Evolutionary conservation across 768 basidiomycete genomes (phyloP).

Genomic region (Suillus luteus): DNA sequence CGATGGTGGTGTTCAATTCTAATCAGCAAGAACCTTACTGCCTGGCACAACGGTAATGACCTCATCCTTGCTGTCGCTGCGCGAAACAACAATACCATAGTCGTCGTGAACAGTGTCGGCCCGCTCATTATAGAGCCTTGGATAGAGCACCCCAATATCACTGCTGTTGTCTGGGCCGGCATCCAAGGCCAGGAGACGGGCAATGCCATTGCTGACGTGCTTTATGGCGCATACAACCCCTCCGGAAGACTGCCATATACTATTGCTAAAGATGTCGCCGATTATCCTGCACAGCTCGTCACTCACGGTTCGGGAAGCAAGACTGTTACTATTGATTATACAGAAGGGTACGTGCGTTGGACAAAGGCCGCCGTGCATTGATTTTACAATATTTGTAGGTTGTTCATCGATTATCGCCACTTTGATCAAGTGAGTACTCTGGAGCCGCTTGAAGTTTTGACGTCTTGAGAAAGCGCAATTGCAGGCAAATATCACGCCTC

Average conservation of each 20-base stretch:
- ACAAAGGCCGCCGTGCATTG: slow-evolving; percentile 1
- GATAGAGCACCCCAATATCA: slow-evolving; percentile 74
- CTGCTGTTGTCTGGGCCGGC: slow-evolving; percentile 74
- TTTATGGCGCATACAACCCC: slow-evolving; percentile 71
- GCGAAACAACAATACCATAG: slow-evolving; percentile 45
- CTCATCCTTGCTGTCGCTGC: slow-evolving; percentile 70
- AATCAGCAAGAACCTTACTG: slow-evolving; percentile 62
- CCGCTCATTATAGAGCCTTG: slow-evolving; percentile 64
- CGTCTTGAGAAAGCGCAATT: slow-evolving; percentile 24
- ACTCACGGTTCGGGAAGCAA: slow-evolving; percentile 37
- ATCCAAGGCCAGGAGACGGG: slow-evolving; percentile 70
- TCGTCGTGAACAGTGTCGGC: slow-evolving; percentile 48
- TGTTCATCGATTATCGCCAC: slow-evolving; percentile 67
- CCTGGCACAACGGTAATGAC: slow-evolving; percentile 73
- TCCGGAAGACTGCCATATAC: slow-evolving; percentile 74
- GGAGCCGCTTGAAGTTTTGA: not conserved
- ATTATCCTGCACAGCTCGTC: slow-evolving; percentile 58
- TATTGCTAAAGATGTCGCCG: slow-evolving; percentile 58
- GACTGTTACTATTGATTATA: slow-evolving; percentile 57
- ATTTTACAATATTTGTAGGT: slow-evolving; percentile 25
- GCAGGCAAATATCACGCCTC: slow-evolving; percentile 64
- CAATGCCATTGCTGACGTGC: slow-evolving; percentile 67
- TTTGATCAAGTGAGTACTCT: slow-evolving; percentile 54
- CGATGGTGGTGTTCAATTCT: not conserved
- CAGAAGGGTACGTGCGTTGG: slow-evolving; percentile 45